Evolutionary conservation across 805 yeast species (phyloP).

Genomic region (Saturnispora sekii): DNA sequence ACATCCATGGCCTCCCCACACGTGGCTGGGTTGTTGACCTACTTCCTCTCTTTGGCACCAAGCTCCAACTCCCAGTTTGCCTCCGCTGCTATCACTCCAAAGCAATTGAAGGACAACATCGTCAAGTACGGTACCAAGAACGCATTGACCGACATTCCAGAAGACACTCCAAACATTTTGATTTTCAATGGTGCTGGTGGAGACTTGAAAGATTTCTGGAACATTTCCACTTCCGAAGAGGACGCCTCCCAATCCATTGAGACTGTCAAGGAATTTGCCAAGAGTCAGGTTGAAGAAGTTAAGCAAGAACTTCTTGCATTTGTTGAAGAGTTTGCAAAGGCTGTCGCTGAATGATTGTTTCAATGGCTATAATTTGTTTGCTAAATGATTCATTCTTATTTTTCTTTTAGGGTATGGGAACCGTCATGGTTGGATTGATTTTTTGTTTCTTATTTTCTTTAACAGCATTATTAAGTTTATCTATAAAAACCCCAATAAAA

Average conservation of each 20-base stretch:
- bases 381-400: not conserved
- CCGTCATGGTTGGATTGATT: no score
- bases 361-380: not conserved
- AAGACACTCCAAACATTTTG: conserved; percentile 66
- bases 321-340: conserved; percentile 16
- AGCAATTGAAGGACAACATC: conserved; percentile 66
- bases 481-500: no score
- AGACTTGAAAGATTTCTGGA: conserved; percentile 59
- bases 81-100: conserved; percentile 53
- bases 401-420: not conserved
- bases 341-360: conserved; percentile 5
- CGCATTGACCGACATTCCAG: conserved; percentile 52
- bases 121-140: conserved; percentile 58
- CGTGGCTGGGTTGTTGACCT: conserved; percentile 83
- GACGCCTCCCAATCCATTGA: conserved; percentile 16
- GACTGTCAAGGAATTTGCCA: conserved; percentile 16
- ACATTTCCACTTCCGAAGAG: conserved; percentile 3
- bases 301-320: conserved; percentile 17
- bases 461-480: no score
- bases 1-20: conserved; percentile 99
- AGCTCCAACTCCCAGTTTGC: conserved; percentile 55
- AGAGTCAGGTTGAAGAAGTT: conserved; percentile 14
- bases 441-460: no score
- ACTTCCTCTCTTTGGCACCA: conserved; percentile 82
- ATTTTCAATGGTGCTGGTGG: conserved; percentile 79